Evolutionary conservation across 257 asterid genomes (phyloP).

Genomic region (Coffea eugenioides): DNA sequence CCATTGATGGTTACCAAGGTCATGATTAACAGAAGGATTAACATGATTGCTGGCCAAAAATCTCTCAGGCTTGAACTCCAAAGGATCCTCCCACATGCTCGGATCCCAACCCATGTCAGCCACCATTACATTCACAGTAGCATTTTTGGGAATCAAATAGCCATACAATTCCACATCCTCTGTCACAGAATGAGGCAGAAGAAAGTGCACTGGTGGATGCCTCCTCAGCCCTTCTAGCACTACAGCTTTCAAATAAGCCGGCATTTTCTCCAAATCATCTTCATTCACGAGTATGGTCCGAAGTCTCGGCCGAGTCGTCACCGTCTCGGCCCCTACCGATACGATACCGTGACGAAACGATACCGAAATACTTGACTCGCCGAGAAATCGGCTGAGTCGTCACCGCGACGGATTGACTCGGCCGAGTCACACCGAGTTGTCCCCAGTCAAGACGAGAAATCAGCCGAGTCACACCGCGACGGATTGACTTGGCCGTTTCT

Average conservation of each 20-base stretch:
- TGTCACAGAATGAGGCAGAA: conserved; percentile 52
- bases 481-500: too few species aligned
- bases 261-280: conserved; percentile 53
- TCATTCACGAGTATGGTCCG: too few species aligned
- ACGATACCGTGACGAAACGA: too few species aligned
- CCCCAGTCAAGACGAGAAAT: too few species aligned
- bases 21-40: too few species aligned
- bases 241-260: conserved; percentile 58
- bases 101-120: conserved; percentile 70
- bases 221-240: conserved; percentile 62
- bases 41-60: conserved; percentile 22
- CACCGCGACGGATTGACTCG: too few species aligned
- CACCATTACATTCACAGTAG: conserved; percentile 60
- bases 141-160: conserved; percentile 40
- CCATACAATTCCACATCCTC: conserved; percentile 49
- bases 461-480: too few species aligned
- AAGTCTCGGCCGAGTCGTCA: too few species aligned
- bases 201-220: conserved; percentile 71
- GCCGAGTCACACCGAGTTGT: too few species aligned
- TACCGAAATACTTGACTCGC: too few species aligned
- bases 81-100: conserved; percentile 61
- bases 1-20: conserved; percentile 12
- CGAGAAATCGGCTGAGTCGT: too few species aligned
- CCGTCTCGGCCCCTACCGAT: too few species aligned
- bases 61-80: conserved; percentile 75